Conservation (phyloP, 2,329 filamentous ascomycete genomes). For the Albifimbria verrucaria region DNA sequence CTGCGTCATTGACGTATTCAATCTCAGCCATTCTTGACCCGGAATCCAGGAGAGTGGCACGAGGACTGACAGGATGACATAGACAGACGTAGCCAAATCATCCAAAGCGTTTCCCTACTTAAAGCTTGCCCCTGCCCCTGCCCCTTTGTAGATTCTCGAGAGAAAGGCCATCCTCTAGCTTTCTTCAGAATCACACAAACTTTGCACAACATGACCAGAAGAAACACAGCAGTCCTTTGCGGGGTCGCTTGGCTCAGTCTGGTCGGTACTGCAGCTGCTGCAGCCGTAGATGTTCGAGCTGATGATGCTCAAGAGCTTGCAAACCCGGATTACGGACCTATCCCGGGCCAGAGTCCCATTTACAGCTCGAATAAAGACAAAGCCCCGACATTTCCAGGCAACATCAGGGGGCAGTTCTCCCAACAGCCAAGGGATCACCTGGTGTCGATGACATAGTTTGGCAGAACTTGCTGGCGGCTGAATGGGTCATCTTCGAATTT, state of each 20-base stretch:
- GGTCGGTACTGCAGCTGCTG: background rate
- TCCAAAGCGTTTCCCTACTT: too few relatives aligned
- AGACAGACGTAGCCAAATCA: too few relatives aligned
- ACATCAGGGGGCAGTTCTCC: conserved; percentile 28
- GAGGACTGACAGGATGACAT: too few relatives aligned
- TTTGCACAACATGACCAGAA: background rate
- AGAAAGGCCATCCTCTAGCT: too few relatives aligned
- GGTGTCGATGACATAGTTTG: conserved; percentile 38
- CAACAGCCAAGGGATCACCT: conserved; percentile 12
- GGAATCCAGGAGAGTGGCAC: too few relatives aligned
- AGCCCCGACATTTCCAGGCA: conserved; percentile 32
- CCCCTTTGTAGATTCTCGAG: too few relatives aligned
- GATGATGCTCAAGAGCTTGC: background rate
- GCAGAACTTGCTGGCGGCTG: conserved; percentile 40
- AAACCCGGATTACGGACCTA: background rate
- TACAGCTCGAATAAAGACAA: conserved; percentile 30
- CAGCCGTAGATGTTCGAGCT: background rate
- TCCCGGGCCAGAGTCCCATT: conserved; percentile 8
- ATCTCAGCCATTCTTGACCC: too few relatives aligned
- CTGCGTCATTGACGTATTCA: too few relatives aligned
- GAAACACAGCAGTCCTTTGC: background rate
- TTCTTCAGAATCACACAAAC: too few relatives aligned
- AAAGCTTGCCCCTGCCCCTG: too few relatives aligned
- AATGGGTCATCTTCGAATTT: conserved; percentile 42
- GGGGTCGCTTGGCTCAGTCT: background rate